These are phyloP conservation scores for Clonostachys solani DNA, from an alignment of 2,329 filamentous ascomycete species.

Conservation along the genomic window DNA sequence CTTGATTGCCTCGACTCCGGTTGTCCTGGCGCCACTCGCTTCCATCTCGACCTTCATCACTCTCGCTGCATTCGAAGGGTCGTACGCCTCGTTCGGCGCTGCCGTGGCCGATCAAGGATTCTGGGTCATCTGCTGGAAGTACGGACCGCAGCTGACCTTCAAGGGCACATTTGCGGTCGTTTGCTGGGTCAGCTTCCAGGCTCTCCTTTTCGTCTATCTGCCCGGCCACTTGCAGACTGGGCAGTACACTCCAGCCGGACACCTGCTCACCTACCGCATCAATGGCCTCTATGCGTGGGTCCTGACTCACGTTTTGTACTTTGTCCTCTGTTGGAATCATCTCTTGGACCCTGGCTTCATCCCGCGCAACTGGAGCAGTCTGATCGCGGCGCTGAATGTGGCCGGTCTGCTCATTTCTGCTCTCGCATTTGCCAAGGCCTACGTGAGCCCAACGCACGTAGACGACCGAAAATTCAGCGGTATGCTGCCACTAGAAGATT, in stretches of 20 bases:
- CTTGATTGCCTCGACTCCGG: constrained; percentile 12
- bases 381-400: constrained; percentile 31
- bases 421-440: constrained; percentile 30
- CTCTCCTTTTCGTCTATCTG: constrained; percentile 1
- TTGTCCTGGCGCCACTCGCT: constrained; percentile 12
- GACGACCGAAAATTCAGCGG: constrained; percentile 35
- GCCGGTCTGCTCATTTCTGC: constrained; percentile 15
- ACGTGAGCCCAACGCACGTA: constrained; percentile 28
- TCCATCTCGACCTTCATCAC: constrained; percentile 15
- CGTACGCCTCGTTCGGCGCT: constrained; percentile 2
- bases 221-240: constrained; percentile 16
- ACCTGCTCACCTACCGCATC: constrained; percentile 34
- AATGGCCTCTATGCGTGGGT: constrained; percentile 35
- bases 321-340: constrained; percentile 14
- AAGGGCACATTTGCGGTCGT: constrained; percentile 1
- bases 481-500: too few relatives aligned
- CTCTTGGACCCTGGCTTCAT: constrained; percentile 30
- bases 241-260: constrained; percentile 35
- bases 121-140: neutral
- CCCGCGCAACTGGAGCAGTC: constrained; percentile 32
- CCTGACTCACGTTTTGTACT: constrained; percentile 26
- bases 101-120: constrained; percentile 5
- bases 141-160: constrained; percentile 2
- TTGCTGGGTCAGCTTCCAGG: constrained; percentile 5
- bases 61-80: constrained; percentile 11